Base-by-base conservation (phyloP, 495 filamentous ascomycete genomes). In the Penicillium cosmopolitanum region DNA sequence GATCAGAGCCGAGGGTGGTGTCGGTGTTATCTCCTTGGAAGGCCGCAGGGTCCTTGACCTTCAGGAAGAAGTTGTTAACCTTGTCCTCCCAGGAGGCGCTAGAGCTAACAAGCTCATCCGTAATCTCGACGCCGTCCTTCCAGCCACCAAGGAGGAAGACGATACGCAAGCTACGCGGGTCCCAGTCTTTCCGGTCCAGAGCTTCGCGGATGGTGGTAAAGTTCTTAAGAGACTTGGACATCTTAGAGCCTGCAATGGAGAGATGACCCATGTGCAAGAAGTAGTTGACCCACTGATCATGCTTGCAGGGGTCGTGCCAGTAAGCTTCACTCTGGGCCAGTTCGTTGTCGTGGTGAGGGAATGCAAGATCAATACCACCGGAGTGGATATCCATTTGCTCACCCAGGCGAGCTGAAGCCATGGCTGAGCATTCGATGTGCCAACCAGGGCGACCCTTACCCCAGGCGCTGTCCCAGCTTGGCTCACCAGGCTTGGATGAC, bases 361-460 rank as follows among this genome's bases (percentile, higher is more conserved):
- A 98, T 7, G 88, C 87, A 53, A 98, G 82, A 72, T 98, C 95
- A 53, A 96, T 88, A 38, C 95, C 95, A 9, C 95, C 95, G 19
- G 90, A 94, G 71, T 98, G 93, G 51, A 98, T 90, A 74, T 98
- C 95, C 73, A 98, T 89, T 55, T 85, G 78, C 43, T 84, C 77
- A 8, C 94, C 95, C 5, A 98, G 79, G 34, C 89, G 85, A 55
- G 91, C 89, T 3, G 89, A 93, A 1, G 93, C 93, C 95, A 98
- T 98, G 2, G 91, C 93, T 1, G 90, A 95, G 84, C 95, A 98
- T 77, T 98, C 94, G 61, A 98, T 97, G 72, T 98, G 95, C 95
- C 92, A 97, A 15, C 95, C 95, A 0, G 95, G 95, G 18, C 95
- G 81, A 25, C 94, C 93, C 48, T 84, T 78, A 9, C 93, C 92